Evolutionary conservation across 1,284 basidiomycete species (phyloP).

Genomic region (Schizophyllum amplum): DNA sequence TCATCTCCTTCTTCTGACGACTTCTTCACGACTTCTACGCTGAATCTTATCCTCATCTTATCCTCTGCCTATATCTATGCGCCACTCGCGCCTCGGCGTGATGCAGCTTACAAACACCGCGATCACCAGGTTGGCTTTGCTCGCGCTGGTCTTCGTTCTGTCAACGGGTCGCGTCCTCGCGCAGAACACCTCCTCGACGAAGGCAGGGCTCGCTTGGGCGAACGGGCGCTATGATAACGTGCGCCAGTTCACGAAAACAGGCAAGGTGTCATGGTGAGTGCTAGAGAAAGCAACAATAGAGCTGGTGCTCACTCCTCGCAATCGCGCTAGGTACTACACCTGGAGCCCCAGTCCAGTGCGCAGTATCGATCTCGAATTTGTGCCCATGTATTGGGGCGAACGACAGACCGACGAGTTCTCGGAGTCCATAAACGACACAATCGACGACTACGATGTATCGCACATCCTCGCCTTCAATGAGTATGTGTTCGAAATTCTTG

Average conservation of each 20-base stretch:
- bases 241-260: conserved; percentile 14
- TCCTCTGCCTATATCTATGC: too few relatives aligned
- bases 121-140: neutral
- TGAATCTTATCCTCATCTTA: neutral
- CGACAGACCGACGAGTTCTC: conserved; percentile 29
- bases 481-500: conserved; percentile 27
- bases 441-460: conserved; percentile 35
- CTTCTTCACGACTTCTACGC: neutral
- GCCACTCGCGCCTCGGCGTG: neutral
- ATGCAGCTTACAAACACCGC: neutral
- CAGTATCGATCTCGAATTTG: conserved; percentile 29
- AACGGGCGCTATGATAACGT: conserved; percentile 34
- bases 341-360: conserved; percentile 32
- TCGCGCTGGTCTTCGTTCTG: neutral
- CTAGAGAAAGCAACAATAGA: neutral
- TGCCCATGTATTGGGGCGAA: conserved; percentile 57
- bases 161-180: neutral
- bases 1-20: neutral
- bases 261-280: conserved; percentile 11
- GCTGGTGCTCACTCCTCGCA: neutral
- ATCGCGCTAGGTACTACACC: conserved; percentile 32
- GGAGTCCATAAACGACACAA: conserved; percentile 28
- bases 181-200: conserved; percentile 22
- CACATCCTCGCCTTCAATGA: conserved; percentile 62
- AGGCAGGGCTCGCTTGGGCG: conserved; percentile 61